Evolutionary conservation across 768 basidiomycete genomes (phyloP).

Genomic region (Auricularia sp.): DNA sequence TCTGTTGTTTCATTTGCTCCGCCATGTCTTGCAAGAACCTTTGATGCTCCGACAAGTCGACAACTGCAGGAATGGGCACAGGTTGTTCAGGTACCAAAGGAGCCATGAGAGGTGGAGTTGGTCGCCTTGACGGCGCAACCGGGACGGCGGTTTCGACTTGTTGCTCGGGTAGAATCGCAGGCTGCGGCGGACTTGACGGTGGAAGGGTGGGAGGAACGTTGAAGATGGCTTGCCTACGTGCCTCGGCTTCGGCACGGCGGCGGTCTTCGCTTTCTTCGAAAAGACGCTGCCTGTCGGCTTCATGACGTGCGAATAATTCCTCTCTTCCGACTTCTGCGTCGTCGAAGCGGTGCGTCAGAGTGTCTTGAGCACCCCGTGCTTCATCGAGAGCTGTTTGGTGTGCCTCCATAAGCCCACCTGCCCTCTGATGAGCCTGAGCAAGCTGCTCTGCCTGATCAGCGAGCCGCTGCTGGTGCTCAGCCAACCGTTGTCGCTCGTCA

Average conservation of each 20-base stretch:
- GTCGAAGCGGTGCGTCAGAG: conserved; percentile 13
- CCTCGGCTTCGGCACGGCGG: conserved; percentile 44
- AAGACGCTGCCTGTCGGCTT: conserved; percentile 51
- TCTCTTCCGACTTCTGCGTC: conserved; percentile 59
- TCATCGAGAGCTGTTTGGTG: conserved; percentile 25
- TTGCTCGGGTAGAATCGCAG: background rate
- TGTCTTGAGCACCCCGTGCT: conserved; percentile 27
- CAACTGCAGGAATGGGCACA: background rate
- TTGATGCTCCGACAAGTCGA: background rate
- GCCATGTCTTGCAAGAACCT: background rate
- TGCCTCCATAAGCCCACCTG: background rate
- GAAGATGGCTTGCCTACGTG: conserved; percentile 37
- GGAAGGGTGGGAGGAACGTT: conserved; percentile 19
- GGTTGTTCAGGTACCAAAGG: background rate
- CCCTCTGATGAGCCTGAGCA: background rate
- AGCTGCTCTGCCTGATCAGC: conserved; percentile 5
- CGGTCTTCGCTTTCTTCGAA: conserved; percentile 51
- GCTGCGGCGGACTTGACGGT: conserved; percentile 10
- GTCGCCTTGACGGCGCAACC: background rate
- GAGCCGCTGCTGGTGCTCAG: background rate
- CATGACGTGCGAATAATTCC: conserved; percentile 48
- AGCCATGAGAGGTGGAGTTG: background rate
- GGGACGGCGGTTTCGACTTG: conserved; percentile 6
- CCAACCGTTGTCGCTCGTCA: background rate
- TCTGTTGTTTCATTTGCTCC: conserved; percentile 1